Percentiles rank a stretch among this genome's conserved stretches.
Conservation (phyloP, 2,329 filamentous ascomycete species). For the Pseudocercospora vitis region DNA sequence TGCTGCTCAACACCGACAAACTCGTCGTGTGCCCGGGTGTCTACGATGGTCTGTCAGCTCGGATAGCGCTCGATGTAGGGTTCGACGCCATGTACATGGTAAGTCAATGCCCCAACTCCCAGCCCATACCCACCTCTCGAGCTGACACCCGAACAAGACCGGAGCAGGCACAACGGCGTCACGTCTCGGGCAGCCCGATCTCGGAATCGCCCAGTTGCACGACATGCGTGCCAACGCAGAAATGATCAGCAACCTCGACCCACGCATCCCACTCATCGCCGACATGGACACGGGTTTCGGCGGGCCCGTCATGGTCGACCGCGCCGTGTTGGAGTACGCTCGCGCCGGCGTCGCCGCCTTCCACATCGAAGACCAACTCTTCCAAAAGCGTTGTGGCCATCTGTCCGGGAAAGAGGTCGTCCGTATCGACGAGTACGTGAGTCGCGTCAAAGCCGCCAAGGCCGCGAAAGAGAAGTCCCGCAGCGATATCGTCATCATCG, state of each 20-base stretch:
- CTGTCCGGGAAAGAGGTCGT: slow-evolving; percentile 61
- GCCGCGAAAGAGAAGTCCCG: slow-evolving; percentile 49
- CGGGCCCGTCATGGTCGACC: slow-evolving; percentile 52
- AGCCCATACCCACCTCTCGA: too few relatives aligned
- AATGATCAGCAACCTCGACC: slow-evolving; percentile 25
- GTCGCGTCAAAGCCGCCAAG: slow-evolving; percentile 57
- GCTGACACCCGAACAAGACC: slow-evolving; percentile 16
- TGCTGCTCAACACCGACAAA: slow-evolving; percentile 26
- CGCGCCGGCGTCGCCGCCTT: slow-evolving; percentile 15
- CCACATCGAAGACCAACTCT: slow-evolving; percentile 15
- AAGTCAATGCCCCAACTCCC: too few relatives aligned
- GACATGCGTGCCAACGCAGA: slow-evolving; percentile 29
- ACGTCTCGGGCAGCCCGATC: slow-evolving; percentile 27
- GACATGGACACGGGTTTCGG: slow-evolving; percentile 34
- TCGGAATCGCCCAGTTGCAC: slow-evolving; percentile 23
- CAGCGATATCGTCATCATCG: slow-evolving; percentile 63
- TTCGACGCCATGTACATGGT: slow-evolving; percentile 56
- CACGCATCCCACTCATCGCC: slow-evolving; percentile 26
- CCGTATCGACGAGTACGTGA: slow-evolving; percentile 47
- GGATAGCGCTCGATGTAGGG: slow-evolving; percentile 51
- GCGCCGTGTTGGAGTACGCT: slow-evolving; percentile 56
- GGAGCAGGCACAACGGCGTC: slow-evolving; percentile 30
- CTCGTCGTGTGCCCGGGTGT: slow-evolving; percentile 62
- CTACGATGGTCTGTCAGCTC: slow-evolving; percentile 64
- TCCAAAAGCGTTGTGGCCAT: slow-evolving; percentile 57